Conservation (phyloP, 2,329 filamentous ascomycete genomes). For the Colletotrichum higginsianum region DNA sequence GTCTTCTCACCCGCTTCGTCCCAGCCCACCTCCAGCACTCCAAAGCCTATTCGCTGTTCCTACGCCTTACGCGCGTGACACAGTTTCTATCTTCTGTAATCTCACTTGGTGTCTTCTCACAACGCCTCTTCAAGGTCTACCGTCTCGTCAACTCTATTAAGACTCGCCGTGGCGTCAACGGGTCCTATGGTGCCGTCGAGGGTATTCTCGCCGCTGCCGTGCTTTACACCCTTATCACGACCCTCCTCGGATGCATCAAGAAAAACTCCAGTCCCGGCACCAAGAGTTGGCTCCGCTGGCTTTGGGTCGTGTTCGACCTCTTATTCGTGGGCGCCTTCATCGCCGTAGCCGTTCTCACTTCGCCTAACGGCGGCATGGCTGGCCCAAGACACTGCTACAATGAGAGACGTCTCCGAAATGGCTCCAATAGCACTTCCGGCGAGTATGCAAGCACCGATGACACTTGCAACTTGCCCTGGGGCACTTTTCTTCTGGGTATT, state of each 20-base stretch:
- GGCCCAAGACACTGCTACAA: slow-evolving; percentile 47
- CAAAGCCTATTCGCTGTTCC: slow-evolving; percentile 46
- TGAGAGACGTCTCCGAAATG: neutral
- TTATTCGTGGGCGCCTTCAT: slow-evolving; percentile 60
- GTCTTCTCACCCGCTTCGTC: slow-evolving; percentile 44
- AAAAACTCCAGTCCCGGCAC: slow-evolving; percentile 47
- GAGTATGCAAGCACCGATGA: slow-evolving; percentile 4
- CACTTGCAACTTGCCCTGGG: slow-evolving; percentile 13
- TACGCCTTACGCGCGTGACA: slow-evolving; percentile 56
- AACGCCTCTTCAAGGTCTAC: slow-evolving; percentile 57
- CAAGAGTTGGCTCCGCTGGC: slow-evolving; percentile 53
- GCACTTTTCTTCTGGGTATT: slow-evolving; percentile 6
- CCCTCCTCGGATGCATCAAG: slow-evolving; percentile 52
- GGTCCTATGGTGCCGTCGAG: slow-evolving; percentile 55
- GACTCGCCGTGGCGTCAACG: slow-evolving; percentile 52
- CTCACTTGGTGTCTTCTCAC: slow-evolving; percentile 60
- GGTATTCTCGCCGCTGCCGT: slow-evolving; percentile 61
- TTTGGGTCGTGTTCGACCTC: slow-evolving; percentile 57
- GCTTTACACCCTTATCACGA: slow-evolving; percentile 57
- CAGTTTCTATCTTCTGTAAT: slow-evolving; percentile 60
- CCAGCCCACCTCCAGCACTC: slow-evolving; percentile 42
- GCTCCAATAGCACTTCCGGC: neutral
- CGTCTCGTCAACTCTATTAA: slow-evolving; percentile 51
- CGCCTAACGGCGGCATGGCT: slow-evolving; percentile 51
- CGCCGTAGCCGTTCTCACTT: slow-evolving; percentile 57